A percentile compares a stretch with the other conserved stretches of the same genome.
These are phyloP conservation scores for Triticum urartu DNA, from an alignment of 176 grass and related monocot genomes.

Conservation along the genomic window DNA sequence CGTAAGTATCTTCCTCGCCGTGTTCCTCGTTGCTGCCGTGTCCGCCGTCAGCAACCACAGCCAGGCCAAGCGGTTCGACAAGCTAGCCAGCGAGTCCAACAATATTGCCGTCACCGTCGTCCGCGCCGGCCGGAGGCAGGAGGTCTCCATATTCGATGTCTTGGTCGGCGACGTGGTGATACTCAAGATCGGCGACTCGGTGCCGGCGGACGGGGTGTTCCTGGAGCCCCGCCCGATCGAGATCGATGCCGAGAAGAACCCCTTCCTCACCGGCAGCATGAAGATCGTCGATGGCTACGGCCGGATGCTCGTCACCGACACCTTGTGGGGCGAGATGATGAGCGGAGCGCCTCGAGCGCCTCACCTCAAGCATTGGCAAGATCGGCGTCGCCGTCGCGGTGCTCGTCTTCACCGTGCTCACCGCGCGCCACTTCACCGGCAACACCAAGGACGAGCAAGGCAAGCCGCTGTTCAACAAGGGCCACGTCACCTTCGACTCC, in stretches of 20 bases:
- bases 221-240: constrained; percentile 49
- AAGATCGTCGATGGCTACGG: constrained; percentile 79
- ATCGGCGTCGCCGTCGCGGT: too few relatives aligned
- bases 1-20: constrained; percentile 73
- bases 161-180: constrained; percentile 66
- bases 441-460: too few relatives aligned
- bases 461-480: too few relatives aligned
- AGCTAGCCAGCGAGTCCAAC: constrained; percentile 37
- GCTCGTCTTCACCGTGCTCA: too few relatives aligned
- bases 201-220: constrained; percentile 62
- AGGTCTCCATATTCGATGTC: constrained; percentile 56
- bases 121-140: constrained; percentile 33
- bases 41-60: constrained; percentile 68
- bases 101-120: constrained; percentile 47
- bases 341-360: too few relatives aligned
- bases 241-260: constrained; percentile 32
- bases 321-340: background rate
- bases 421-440: too few relatives aligned
- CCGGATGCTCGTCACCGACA: constrained; percentile 61
- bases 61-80: constrained; percentile 53
- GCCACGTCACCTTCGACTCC: too few relatives aligned
- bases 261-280: constrained; percentile 67
- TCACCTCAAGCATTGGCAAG: too few relatives aligned
- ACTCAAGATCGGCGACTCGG: constrained; percentile 65
- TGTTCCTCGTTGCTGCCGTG: constrained; percentile 54